A percentile compares a stretch with the other conserved stretches of the same genome.
Evolutionary conservation across 805 yeast species (phyloP).

Genomic region (Hagleromyces aurorensis): DNA sequence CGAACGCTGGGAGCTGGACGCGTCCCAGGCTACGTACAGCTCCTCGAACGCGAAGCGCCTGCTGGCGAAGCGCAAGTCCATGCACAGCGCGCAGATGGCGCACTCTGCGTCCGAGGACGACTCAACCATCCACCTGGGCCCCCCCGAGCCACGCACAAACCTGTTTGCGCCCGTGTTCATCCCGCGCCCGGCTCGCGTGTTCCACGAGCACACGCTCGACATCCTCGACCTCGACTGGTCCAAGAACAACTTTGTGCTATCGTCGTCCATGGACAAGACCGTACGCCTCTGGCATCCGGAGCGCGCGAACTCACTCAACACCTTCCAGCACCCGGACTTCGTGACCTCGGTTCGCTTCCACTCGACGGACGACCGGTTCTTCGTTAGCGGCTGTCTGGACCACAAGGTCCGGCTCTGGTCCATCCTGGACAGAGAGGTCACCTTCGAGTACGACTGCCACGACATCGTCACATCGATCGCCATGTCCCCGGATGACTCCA

Average conservation of each 20-base stretch:
- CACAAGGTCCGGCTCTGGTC: conserved; percentile 76
- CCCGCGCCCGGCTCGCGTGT: conserved; percentile 50
- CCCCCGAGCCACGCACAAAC: conserved; percentile 5
- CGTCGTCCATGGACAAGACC: conserved; percentile 80
- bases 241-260: conserved; percentile 67
- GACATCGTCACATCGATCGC: conserved; percentile 68
- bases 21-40: conserved; percentile 10
- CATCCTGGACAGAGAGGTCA: conserved; percentile 60
- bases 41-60: conserved; percentile 8
- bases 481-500: conserved; percentile 58
- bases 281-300: conserved; percentile 82
- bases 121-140: conserved; percentile 1
- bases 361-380: conserved; percentile 80
- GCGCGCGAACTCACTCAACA: conserved; percentile 50
- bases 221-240: conserved; percentile 83
- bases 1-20: conserved; percentile 46
- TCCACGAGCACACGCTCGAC: conserved; percentile 61
- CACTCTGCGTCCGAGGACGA: conserved; percentile 1
- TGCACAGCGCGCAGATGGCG: not conserved
- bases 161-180: conserved; percentile 73
- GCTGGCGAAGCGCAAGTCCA: conserved; percentile 5
- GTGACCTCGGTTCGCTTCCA: conserved; percentile 77
- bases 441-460: conserved; percentile 52
- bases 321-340: conserved; percentile 69
- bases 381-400: conserved; percentile 74